Evolutionary conservation across 2,329 filamentous ascomycete species (phyloP).

Genomic region (Hymenoscyphus fructigenus): DNA sequence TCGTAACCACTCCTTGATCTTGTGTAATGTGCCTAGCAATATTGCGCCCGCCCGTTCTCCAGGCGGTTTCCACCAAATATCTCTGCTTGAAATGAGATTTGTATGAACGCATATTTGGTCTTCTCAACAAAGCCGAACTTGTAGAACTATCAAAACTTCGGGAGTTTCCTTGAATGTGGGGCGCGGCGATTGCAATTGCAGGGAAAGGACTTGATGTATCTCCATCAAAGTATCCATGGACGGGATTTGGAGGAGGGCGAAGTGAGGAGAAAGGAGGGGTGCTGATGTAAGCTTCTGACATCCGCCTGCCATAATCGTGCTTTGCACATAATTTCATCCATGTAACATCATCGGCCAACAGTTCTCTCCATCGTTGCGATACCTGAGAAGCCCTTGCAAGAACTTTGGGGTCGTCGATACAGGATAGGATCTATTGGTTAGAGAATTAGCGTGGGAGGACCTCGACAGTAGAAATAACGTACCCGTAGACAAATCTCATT

Average conservation of each 20-base stretch:
- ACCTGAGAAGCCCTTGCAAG: conserved; percentile 92
- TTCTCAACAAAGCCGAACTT: conserved; percentile 43
- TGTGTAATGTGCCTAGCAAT: conserved; percentile 88
- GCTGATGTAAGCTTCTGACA: conserved; percentile 42
- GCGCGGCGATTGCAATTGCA: conserved; percentile 43
- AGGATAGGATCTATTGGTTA: conserved; percentile 74
- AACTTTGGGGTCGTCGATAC: conserved; percentile 94
- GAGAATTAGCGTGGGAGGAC: neutral
- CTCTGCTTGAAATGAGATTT: conserved; percentile 97
- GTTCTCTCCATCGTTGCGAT: conserved; percentile 89
- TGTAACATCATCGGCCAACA: conserved; percentile 93
- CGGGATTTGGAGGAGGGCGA: conserved; percentile 33
- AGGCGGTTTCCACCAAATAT: conserved; percentile 95
- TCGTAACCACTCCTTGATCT: conserved; percentile 95
- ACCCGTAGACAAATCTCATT: conserved; percentile 90
- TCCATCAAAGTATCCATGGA: conserved; percentile 24
- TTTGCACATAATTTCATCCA: conserved; percentile 98
- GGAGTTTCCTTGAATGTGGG: conserved; percentile 30
- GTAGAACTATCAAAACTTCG: conserved; percentile 57
- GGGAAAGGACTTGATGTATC: conserved; percentile 44
- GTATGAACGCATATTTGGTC: conserved; percentile 74
- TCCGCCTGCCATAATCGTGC: conserved; percentile 74
- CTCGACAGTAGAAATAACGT: conserved; percentile 40
- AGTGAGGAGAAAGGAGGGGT: conserved; percentile 24
- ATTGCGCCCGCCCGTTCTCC: conserved; percentile 86